Percentiles rank a stretch among this genome's conserved stretches.
phyloP scores from a whole-genome alignment of 768 basidiomycete genomes.

The Suillus brevipes region DNA sequence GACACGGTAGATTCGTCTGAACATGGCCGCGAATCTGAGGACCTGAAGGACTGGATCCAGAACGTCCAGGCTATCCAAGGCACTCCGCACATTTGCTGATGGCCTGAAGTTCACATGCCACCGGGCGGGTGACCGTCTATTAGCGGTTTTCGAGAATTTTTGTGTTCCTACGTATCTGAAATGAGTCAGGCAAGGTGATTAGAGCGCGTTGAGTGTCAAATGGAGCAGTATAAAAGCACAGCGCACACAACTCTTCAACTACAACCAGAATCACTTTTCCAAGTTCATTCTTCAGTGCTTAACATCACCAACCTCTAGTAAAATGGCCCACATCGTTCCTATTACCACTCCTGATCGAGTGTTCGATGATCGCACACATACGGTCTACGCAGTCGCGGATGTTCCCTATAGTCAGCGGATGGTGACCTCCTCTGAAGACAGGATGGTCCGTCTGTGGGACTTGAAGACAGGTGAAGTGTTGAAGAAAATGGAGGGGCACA shows the following conservation, averaged over 20 bases:
- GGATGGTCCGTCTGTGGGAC: background rate
- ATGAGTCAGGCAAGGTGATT: background rate
- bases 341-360: background rate
- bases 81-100: background rate
- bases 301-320: background rate
- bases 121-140: background rate
- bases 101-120: background rate
- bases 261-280: background rate
- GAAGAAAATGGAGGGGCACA: background rate
- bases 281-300: background rate
- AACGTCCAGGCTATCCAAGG: background rate
- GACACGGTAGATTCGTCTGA: background rate
- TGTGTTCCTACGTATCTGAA: background rate
- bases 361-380: background rate
- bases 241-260: background rate
- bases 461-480: background rate
- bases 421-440: background rate
- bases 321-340: background rate
- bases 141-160: background rate
- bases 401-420: background rate
- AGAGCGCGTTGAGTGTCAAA: background rate
- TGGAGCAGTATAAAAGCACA: background rate
- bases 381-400: background rate
- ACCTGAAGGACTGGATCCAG: background rate
- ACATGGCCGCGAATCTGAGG: background rate